phyloP scores from a whole-genome alignment of 139 green algal genomes.

The Tetratostichococcus sp. region DNA sequence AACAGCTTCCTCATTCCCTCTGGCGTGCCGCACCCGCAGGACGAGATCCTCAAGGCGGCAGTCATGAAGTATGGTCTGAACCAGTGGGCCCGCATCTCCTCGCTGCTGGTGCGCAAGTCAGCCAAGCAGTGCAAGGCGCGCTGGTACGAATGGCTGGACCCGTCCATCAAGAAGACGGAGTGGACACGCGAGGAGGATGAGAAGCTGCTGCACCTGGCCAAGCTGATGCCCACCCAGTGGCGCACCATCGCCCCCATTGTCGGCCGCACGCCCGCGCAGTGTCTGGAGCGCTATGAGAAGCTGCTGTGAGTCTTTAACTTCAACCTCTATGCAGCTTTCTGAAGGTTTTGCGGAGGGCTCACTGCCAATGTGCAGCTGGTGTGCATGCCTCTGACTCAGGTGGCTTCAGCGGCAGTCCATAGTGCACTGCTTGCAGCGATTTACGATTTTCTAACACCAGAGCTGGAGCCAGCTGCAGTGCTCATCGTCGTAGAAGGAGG shows the following conservation, averaged over 20 bases:
- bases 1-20: too few species aligned
- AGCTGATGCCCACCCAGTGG: slow-evolving; percentile 99
- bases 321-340: too few species aligned
- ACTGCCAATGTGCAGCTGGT: too few species aligned
- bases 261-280: slow-evolving; percentile 92
- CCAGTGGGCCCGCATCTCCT: slow-evolving; percentile 89
- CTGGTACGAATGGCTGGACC: slow-evolving; percentile 99
- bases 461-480: too few species aligned
- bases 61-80: slow-evolving; percentile 99
- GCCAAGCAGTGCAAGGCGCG: slow-evolving; percentile 99
- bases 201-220: slow-evolving; percentile 98
- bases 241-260: slow-evolving; percentile 98
- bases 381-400: background rate
- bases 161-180: slow-evolving; percentile 97
- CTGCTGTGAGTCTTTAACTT: slow-evolving; percentile 49
- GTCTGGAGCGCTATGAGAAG: slow-evolving; percentile 92
- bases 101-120: slow-evolving; percentile 94
- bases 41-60: slow-evolving; percentile 99
- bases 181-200: slow-evolving; percentile 99
- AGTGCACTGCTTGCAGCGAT: too few species aligned
- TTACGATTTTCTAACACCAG: too few species aligned
- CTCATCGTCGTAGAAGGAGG: too few species aligned
- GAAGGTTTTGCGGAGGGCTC: too few species aligned
- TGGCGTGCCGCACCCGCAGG: too few species aligned
- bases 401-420: too few species aligned